Base-by-base conservation (phyloP, 73 alveolate species). In the Breviolum minutum region DNA sequence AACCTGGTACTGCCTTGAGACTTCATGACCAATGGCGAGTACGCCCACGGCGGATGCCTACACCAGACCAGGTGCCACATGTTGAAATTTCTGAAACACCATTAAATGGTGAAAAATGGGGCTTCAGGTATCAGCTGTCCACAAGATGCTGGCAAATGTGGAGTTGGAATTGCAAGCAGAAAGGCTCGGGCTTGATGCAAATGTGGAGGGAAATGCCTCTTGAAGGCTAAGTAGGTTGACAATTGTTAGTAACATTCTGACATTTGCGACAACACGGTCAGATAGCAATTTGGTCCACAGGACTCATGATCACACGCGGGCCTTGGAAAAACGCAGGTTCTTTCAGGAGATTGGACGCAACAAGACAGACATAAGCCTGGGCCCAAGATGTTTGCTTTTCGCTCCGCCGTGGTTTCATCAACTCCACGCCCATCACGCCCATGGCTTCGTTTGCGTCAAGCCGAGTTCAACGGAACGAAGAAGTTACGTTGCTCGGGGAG, bases 1-100 rank as follows among this genome's bases (percentile, higher is more conserved):
- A 92, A 81, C 98, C 98, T 16, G 90, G 98, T 24, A 92, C 98
- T 8, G 98, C 98, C 64, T 62, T 92, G 80, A 84, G 98, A 17
- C 90, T 92, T 60, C 98, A 92, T 27, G 98, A 92, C 91, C 98
- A 92, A 48, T 92, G 98, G 98, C 82, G 84, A 27, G 87, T 92
- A 6, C 90, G 98, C 24, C 90, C 91, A 11, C 98, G 98, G 66
- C 79, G 98, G 48, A 92, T 92, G 98, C 98, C 98, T 22, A 92
- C 91, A 8, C 98, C 98, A 2, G 98, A 92, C 77, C 97, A 91
- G 97, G 97, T 73, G 20, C 26, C 60, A 7, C 20, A 4, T 79
- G 24, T 79, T 26, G 29, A 22, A 79, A 26, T 24, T 61, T 17
- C 12, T 17, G 10, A 84, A 29, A 60, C n/a, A 17, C 24, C 26